Evolutionary conservation across 2,329 filamentous ascomycete species (phyloP).

Genomic region (Scleromitrula shiraiana): DNA sequence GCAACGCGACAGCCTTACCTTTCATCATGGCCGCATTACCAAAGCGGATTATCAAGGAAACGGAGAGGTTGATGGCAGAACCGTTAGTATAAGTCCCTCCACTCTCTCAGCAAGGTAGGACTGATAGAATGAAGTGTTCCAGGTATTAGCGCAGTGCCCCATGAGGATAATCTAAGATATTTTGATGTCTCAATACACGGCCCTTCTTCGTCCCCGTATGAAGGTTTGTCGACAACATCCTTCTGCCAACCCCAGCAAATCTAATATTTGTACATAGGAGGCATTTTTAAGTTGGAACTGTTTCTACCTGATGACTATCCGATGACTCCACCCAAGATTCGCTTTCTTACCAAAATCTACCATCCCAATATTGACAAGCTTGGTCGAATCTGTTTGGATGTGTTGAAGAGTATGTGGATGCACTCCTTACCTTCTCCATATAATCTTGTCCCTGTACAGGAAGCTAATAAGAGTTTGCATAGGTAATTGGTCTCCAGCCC

Average conservation of each 20-base stretch:
- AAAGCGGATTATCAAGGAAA: conserved; percentile 98
- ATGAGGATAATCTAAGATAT: conserved; percentile 95
- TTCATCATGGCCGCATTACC: conserved; percentile 58
- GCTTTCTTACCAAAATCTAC: conserved; percentile 98
- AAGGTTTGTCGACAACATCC: conserved; percentile 51
- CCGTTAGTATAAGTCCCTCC: conserved; percentile 53
- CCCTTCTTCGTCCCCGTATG: conserved; percentile 85
- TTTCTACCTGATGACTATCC: conserved; percentile 98
- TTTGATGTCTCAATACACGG: conserved; percentile 97
- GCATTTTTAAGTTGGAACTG: conserved; percentile 92
- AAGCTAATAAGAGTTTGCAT: conserved; percentile 15
- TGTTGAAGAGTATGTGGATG: conserved; percentile 75
- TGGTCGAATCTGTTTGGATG: conserved; percentile 92
- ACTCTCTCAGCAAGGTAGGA: not conserved
- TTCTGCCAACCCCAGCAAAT: not conserved
- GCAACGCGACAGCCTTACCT: too few relatives aligned
- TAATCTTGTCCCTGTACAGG: not conserved
- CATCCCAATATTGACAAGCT: conserved; percentile 98
- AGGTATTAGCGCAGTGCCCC: conserved; percentile 89
- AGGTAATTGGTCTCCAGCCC: conserved; percentile 98
- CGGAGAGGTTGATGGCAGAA: conserved; percentile 91
- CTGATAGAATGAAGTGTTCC: conserved; percentile 58
- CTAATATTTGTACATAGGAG: conserved; percentile 32
- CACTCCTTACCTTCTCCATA: not conserved
- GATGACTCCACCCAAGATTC: conserved; percentile 97